Base-by-base conservation (phyloP, 306 rosid species). In the Cicer judaicum region DNA sequence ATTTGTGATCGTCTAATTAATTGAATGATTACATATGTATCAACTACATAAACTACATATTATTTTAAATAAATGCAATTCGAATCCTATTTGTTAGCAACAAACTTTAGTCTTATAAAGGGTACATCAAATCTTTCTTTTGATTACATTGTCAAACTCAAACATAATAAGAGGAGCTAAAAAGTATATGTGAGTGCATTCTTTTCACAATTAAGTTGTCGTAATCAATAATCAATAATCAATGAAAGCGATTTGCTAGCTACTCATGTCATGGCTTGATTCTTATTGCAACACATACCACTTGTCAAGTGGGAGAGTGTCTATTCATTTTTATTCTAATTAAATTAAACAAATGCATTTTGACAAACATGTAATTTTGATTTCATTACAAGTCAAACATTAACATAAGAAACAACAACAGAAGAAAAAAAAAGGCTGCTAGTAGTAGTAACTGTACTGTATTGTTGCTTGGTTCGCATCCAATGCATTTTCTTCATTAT, bases 361-460 rank as follows among this genome's bases (percentile, higher is more conserved):
- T 49, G 52, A 42, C 39, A 43, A 44, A 55, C 47, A 42, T 46
- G 53, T 55, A 64, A 42, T 10, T 55, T 72, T 72, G 74, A 55
- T 79, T 64, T 64, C 68, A 44, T 56, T 18, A 46, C 15, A 79
- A 72, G 55, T 55, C 78, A 72, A 79, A 53, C 9, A 36, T 10
- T 21, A 79, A 64, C 57, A 41, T 5, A 52, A 21, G 64, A 24
- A 70, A 61, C 65, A 49, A 14, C n/a, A 34, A n/a, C 12, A 16
- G 18, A 16, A 16, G 18, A 16, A 16, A 18, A 6, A 24, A 62
- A 64, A 44, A 64, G 6, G 70, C 36, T 54, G 78, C 60, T 34
- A 29, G 15, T 64, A 29, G 64, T 24, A 10, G 41, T 24, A 11
- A 11, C 41, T 59, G 74, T 16, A n/a, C n/a, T 47, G 18, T 64